Percentiles rank a stretch among this genome's conserved stretches.
Evolutionary conservation across 2,329 filamentous ascomycete species (phyloP).

Genomic region (Aspergillus transmontanensis): DNA sequence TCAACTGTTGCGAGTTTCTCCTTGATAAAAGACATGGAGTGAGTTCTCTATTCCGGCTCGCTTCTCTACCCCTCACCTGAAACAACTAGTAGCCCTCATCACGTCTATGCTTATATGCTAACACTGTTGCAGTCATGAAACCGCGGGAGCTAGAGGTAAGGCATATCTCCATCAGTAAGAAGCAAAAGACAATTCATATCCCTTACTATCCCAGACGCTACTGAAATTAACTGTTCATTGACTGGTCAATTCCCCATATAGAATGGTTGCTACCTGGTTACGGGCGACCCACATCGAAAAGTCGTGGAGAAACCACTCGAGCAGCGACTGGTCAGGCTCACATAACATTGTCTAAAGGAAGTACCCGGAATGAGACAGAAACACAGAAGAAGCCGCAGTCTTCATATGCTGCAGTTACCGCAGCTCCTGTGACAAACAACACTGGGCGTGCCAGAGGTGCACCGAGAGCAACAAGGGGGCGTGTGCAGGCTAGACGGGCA

Average conservation of each 20-base stretch:
- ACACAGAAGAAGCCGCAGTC: not conserved
- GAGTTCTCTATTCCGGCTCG: slow-evolving; percentile 1
- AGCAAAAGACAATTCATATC: not conserved
- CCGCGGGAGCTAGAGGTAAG: slow-evolving; percentile 27
- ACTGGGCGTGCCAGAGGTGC: not conserved
- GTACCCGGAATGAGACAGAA: slow-evolving; percentile 7
- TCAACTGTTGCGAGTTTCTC: not conserved
- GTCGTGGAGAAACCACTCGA: not conserved
- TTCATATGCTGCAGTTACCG: not conserved
- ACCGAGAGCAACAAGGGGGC: slow-evolving; percentile 10
- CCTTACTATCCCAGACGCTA: not conserved
- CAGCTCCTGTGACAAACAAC: not conserved
- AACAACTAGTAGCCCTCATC: not conserved
- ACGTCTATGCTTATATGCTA: not conserved
- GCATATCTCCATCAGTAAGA: not conserved
- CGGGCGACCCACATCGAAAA: slow-evolving; percentile 11
- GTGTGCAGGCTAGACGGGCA: slow-evolving; percentile 11
- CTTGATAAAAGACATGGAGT: slow-evolving; percentile 15
- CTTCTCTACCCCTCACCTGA: not conserved
- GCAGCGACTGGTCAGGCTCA: not conserved
- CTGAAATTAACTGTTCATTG: not conserved
- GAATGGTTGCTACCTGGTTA: slow-evolving; percentile 29
- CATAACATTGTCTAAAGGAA: not conserved
- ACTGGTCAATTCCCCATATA: not conserved
- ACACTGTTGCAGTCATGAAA: slow-evolving; percentile 22